phyloP scores from a whole-genome alignment of 1,139 yeast genomes.

The Saccharomyces hybrid region DNA sequence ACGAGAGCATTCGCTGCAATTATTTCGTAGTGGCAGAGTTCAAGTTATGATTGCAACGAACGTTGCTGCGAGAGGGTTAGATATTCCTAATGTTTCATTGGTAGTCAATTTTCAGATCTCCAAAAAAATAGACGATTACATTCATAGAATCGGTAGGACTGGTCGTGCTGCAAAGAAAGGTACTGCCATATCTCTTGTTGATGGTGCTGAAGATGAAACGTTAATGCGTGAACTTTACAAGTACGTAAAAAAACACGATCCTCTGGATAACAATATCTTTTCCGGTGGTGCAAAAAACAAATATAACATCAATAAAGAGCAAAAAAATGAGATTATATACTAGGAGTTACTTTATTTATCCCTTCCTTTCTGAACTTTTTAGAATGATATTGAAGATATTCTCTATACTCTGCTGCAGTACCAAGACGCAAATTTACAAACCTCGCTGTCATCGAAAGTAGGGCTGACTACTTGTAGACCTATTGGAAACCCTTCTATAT shows the following conservation, averaged over 20 bases:
- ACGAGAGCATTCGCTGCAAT: conserved; percentile 77
- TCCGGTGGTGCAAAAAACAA: conserved; percentile 12
- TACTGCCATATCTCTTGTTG: conserved; percentile 61
- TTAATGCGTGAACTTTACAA: conserved; percentile 42
- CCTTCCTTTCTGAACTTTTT: neutral
- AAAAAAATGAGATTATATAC: conserved; percentile 14
- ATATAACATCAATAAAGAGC: conserved; percentile 13
- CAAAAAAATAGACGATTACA: conserved; percentile 67
- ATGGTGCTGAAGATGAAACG: conserved; percentile 49
- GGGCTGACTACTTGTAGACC: conserved; percentile 41
- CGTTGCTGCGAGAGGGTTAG: conserved; percentile 98
- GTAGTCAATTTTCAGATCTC: conserved; percentile 87
- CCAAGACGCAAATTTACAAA: conserved; percentile 31
- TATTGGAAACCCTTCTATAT: conserved; percentile 41
- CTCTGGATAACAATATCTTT: conserved; percentile 15
- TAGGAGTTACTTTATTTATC: conserved; percentile 4
- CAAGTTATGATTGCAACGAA: conserved; percentile 97
- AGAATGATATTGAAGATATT: neutral
- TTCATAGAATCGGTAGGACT: conserved; percentile 93
- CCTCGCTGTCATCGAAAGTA: conserved; percentile 43
- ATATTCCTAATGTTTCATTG: conserved; percentile 74
- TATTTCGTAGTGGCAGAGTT: conserved; percentile 78
- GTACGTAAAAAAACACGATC: conserved; percentile 19
- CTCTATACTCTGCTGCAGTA: conserved; percentile 1
- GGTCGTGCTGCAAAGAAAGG: conserved; percentile 90